Evolutionary conservation across 345 rosid species (phyloP).

Genomic region (Salix udensis): DNA sequence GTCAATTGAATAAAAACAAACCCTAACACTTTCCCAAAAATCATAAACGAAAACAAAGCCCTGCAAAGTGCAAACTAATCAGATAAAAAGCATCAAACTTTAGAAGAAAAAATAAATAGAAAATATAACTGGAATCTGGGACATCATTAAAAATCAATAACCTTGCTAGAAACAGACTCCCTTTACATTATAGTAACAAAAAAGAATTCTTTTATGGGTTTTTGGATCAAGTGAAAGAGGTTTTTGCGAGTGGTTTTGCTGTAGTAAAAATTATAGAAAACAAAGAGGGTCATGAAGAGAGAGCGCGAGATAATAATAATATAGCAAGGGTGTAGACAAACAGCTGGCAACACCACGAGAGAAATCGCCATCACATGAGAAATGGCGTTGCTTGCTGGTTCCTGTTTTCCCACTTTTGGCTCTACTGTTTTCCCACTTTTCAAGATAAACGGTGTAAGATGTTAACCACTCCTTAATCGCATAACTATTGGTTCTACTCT

Average conservation of each 20-base stretch:
- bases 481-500: background rate
- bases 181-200: background rate
- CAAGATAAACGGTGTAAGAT: background rate
- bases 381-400: background rate
- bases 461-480: background rate
- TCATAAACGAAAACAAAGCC: background rate
- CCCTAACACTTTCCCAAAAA: background rate
- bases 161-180: background rate
- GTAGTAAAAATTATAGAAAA: background rate
- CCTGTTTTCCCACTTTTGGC: background rate
- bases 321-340: background rate
- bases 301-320: background rate
- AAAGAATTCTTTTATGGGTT: background rate
- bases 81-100: background rate
- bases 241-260: background rate
- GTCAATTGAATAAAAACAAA: background rate
- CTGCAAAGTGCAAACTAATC: conserved; percentile 1
- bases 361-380: background rate
- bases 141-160: background rate
- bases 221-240: conserved; percentile 11
- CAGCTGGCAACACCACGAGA: conserved; percentile 8
- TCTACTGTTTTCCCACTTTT: background rate
- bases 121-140: background rate
- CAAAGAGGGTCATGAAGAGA: background rate
- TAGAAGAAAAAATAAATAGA: background rate